These are phyloP conservation scores for Lipomyces sp. DNA, from an alignment of 805 yeast genomes.

Conservation along the genomic window DNA sequence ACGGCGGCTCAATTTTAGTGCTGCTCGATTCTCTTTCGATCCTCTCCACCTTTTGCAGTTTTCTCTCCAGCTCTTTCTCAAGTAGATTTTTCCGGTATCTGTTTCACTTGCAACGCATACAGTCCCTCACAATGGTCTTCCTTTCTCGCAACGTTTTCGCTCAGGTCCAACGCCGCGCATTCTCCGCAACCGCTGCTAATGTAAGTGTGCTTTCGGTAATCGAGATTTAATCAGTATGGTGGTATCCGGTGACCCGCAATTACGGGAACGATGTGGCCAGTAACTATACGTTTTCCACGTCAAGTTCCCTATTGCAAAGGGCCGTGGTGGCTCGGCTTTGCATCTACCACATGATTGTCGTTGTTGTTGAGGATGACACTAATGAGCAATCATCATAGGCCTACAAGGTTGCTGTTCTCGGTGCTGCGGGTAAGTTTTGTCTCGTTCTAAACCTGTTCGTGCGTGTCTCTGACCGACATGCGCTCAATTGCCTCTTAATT, in stretches of 20 bases:
- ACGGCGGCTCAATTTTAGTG: not conserved
- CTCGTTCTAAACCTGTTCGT: constrained; percentile 49
- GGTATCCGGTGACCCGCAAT: not conserved
- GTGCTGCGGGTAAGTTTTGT: constrained; percentile 56
- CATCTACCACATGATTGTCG: not conserved
- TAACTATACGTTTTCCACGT: not conserved
- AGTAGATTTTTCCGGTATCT: not conserved
- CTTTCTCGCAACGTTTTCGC: constrained; percentile 33
- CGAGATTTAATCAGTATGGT: not conserved
- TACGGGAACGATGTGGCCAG: no score
- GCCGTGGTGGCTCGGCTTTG: not conserved
- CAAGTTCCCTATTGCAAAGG: not conserved
- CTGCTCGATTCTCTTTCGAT: not conserved
- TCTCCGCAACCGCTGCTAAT: constrained; percentile 36
- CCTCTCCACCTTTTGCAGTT: not conserved
- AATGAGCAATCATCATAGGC: constrained; percentile 28
- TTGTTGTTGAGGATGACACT: not conserved
- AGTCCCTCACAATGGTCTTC: constrained; percentile 29
- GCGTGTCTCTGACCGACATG: not conserved
- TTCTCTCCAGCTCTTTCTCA: not conserved
- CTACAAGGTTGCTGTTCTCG: constrained; percentile 78
- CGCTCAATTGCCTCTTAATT: not conserved
- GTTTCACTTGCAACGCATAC: not conserved
- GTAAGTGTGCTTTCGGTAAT: constrained; percentile 19
- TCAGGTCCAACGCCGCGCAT: constrained; percentile 37